Conservation (phyloP, 352 stramenopile genomes). For the Phytophthora kernoviae region DNA sequence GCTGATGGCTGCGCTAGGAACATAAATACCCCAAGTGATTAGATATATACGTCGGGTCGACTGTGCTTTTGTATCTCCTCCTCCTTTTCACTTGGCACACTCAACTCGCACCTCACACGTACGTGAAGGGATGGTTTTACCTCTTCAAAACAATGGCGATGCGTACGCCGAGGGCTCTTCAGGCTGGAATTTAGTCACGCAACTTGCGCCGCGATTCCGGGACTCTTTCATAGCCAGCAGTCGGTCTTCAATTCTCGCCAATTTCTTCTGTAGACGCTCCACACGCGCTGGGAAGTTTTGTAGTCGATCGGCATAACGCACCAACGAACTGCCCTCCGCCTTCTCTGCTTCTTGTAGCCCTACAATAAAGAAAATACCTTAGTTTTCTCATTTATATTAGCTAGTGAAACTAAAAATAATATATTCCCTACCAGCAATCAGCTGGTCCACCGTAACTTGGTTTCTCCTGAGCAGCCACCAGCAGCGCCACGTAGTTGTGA, state of each 20-base stretch:
- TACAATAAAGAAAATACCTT: slow-evolving; percentile 13
- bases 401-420: neutral
- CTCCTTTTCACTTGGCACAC: slow-evolving; percentile 1
- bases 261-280: slow-evolving; percentile 67
- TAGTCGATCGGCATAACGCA: slow-evolving; percentile 76
- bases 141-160: slow-evolving; percentile 57
- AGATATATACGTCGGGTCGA: slow-evolving; percentile 30
- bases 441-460: slow-evolving; percentile 65
- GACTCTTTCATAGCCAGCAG: slow-evolving; percentile 68
- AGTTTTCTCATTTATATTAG: neutral
- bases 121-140: too few relatives aligned
- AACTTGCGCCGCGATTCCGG: slow-evolving; percentile 33
- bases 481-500: slow-evolving; percentile 72
- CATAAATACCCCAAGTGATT: slow-evolving; percentile 30
- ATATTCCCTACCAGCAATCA: slow-evolving; percentile 49
- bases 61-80: neutral
- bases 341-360: slow-evolving; percentile 69
- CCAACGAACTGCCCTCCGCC: slow-evolving; percentile 55
- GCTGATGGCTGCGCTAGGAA: neutral
- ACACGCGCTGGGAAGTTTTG: slow-evolving; percentile 70
- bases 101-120: neutral
- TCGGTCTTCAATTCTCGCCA: slow-evolving; percentile 69
- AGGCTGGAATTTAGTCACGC: slow-evolving; percentile 30
- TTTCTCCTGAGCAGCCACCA: slow-evolving; percentile 72
- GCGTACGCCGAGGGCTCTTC: slow-evolving; percentile 31